Percentiles rank a stretch among this genome's conserved stretches.
These are phyloP conservation scores for Boletus vermiculosoides DNA, from an alignment of 768 basidiomycete genomes.

Conservation along the genomic window DNA sequence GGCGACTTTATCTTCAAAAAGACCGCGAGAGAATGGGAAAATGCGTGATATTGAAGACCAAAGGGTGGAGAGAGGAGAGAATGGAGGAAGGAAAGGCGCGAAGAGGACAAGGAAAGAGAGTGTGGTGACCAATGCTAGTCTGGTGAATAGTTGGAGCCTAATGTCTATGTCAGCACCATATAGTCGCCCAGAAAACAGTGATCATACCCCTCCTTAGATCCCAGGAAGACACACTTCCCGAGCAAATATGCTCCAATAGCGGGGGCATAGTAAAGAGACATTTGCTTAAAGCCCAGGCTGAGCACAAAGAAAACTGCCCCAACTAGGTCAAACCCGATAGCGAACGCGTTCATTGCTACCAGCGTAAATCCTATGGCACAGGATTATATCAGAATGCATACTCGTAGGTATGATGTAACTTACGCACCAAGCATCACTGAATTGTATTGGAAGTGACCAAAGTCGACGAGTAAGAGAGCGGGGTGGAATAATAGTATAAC, in stretches of 20 bases:
- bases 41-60: slow-evolving; percentile 74
- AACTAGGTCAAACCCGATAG: slow-evolving; percentile 61
- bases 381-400: neutral
- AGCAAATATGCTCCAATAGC: slow-evolving; percentile 89
- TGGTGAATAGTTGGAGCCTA: slow-evolving; percentile 57
- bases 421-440: slow-evolving; percentile 83
- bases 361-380: slow-evolving; percentile 61
- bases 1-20: slow-evolving; percentile 95
- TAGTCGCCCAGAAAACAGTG: neutral
- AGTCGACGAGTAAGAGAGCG: slow-evolving; percentile 79
- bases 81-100: slow-evolving; percentile 74
- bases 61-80: slow-evolving; percentile 50
- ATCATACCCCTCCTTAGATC: slow-evolving; percentile 64
- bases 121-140: slow-evolving; percentile 61
- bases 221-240: slow-evolving; percentile 85
- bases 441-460: slow-evolving; percentile 96
- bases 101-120: slow-evolving; percentile 69
- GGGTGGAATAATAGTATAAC: slow-evolving; percentile 80
- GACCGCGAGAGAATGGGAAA: slow-evolving; percentile 87
- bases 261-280: slow-evolving; percentile 93
- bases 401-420: neutral
- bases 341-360: slow-evolving; percentile 68
- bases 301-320: slow-evolving; percentile 80
- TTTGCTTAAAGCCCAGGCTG: slow-evolving; percentile 93
- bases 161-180: slow-evolving; percentile 1